Evolutionary conservation across 257 asterid species (phyloP).

Genomic region (Euphrasia confusa): DNA sequence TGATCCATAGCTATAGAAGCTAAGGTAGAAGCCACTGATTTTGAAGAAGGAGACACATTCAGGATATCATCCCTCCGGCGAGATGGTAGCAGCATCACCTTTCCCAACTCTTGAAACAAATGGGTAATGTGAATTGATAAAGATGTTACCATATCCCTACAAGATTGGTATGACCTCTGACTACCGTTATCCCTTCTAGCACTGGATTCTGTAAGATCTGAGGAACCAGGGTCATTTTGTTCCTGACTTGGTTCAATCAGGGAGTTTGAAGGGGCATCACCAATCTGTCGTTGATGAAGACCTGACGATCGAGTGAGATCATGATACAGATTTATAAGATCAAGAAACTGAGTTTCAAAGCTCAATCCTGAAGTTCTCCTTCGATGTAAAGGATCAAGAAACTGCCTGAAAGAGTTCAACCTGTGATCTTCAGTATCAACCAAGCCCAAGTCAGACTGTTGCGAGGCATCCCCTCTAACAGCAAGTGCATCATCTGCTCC

Average conservation of each 20-base stretch:
- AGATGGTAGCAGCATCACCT: constrained; percentile 87
- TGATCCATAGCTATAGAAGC: constrained; percentile 71
- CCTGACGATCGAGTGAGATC: constrained; percentile 80
- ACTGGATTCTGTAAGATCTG: constrained; percentile 47
- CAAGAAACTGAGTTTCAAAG: constrained; percentile 84
- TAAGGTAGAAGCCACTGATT: constrained; percentile 80
- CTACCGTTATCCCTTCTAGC: constrained; percentile 56
- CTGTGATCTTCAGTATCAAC: constrained; percentile 61
- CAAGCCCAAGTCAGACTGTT: constrained; percentile 42
- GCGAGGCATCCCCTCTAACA: constrained; percentile 40
- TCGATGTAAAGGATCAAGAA: constrained; percentile 79
- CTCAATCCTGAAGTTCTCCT: constrained; percentile 93
- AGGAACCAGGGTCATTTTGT: constrained; percentile 42
- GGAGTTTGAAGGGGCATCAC: constrained; percentile 42
- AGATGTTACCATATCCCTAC: constrained; percentile 83
- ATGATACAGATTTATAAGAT: constrained; percentile 76
- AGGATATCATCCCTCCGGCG: constrained; percentile 86
- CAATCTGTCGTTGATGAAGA: constrained; percentile 50
- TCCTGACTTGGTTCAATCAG: constrained; percentile 47
- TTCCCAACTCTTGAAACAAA: constrained; percentile 95
- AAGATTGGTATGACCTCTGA: constrained; percentile 72
- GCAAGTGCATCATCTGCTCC: constrained; percentile 47
- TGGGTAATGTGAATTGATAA: constrained; percentile 83
- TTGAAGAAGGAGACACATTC: constrained; percentile 73
- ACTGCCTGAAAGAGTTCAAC: constrained; percentile 78